phyloP scores from a whole-genome alignment of 176 grass and related monocot species.

The Hordeum marinum region DNA sequence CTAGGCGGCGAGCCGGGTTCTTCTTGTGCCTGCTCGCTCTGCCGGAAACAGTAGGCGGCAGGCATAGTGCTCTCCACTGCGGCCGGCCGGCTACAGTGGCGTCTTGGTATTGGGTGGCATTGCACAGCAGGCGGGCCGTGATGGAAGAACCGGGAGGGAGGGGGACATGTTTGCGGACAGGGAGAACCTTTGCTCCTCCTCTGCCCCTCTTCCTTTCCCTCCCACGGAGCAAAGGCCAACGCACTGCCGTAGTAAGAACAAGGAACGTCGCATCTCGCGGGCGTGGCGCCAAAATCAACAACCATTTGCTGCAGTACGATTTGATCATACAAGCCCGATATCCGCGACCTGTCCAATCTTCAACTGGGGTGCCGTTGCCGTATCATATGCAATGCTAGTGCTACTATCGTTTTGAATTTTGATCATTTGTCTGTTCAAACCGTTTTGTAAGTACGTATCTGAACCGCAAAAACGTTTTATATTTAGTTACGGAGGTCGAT shows the following conservation, averaged over 20 bases:
- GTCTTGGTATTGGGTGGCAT: not conserved
- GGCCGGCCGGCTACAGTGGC: not conserved
- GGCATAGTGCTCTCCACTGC: not conserved
- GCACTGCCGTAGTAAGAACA: conserved; percentile 8
- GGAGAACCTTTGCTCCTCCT: not conserved
- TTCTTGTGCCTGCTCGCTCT: not conserved
- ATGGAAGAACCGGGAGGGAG: not conserved
- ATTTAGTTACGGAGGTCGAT: too few relatives aligned
- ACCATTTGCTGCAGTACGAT: not conserved
- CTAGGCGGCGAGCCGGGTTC: not conserved
- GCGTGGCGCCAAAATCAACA: conserved; percentile 3
- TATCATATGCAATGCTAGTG: not conserved
- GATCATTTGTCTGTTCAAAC: not conserved
- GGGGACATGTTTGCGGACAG: not conserved
- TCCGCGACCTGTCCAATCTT: not conserved
- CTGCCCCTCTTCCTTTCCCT: too few relatives aligned
- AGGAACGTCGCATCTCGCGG: not conserved
- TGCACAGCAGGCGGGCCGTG: not conserved
- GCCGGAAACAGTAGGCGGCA: not conserved
- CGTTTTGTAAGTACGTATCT: too few relatives aligned
- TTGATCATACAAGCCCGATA: not conserved
- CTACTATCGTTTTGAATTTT: not conserved
- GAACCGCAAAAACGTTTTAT: too few relatives aligned
- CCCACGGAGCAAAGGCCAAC: not conserved
- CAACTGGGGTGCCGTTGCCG: not conserved